phyloP scores from a whole-genome alignment of 2,329 filamentous ascomycete genomes.

The Polychaeton citri region DNA sequence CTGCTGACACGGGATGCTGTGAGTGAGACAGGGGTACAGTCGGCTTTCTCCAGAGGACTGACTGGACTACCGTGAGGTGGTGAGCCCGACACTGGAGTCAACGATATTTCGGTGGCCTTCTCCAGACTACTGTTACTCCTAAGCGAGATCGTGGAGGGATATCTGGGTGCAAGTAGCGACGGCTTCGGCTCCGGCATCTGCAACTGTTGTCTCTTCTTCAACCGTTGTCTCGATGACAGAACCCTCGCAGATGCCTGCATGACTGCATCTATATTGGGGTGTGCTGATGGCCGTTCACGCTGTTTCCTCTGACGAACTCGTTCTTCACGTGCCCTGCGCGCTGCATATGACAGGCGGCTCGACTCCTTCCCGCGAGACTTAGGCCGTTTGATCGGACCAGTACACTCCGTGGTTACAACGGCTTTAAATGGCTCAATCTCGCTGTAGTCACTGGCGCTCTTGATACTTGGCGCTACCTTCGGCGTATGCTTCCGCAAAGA shows the following conservation, averaged over 20 bases:
- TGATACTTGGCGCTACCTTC: constrained; percentile 16
- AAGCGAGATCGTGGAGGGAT: constrained; percentile 14
- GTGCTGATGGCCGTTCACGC: constrained; percentile 15
- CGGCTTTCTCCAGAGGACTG: constrained; percentile 11
- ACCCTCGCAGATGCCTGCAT: constrained; percentile 9
- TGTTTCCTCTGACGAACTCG: constrained; percentile 20
- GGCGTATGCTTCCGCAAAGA: constrained; percentile 11
- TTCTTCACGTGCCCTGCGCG: constrained; percentile 18
- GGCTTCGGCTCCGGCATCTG: constrained; percentile 15
- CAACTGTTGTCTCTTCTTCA: constrained; percentile 19
- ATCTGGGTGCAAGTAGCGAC: constrained; percentile 11
- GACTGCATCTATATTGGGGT: constrained; percentile 14
- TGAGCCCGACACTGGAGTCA: constrained; percentile 16
- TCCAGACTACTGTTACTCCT: constrained; percentile 15
- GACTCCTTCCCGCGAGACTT: constrained; percentile 13
- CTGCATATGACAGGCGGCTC: constrained; percentile 3
- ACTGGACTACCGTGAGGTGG: constrained; percentile 10
- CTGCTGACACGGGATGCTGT: constrained; percentile 8
- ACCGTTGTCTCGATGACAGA: constrained; percentile 9
- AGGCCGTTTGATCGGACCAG: constrained; percentile 19
- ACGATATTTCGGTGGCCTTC: constrained; percentile 15
- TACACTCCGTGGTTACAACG: constrained; percentile 19
- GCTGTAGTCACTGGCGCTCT: constrained; percentile 13
- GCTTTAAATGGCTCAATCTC: constrained; percentile 12
- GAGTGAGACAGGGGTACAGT: constrained; percentile 15